A percentile compares a stretch with the other conserved stretches of the same genome.
Evolutionary conservation across 2,329 filamentous ascomycete genomes (phyloP).

Genomic region (Ophiostoma sp.): DNA sequence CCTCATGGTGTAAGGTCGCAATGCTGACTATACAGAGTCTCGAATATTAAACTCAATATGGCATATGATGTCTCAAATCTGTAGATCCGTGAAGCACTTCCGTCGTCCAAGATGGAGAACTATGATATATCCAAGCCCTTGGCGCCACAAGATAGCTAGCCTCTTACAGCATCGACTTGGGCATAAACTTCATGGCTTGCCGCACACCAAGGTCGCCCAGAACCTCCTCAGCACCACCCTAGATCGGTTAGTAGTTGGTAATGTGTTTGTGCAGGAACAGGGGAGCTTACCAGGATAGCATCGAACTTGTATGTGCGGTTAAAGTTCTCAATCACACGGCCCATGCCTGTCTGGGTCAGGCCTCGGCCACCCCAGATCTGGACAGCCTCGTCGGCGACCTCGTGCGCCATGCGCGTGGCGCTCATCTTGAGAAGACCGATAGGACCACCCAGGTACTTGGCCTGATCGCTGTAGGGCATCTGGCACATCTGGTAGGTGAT

Average conservation of each 20-base stretch:
- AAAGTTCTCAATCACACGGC: conserved; percentile 75
- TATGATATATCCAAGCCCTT: not conserved
- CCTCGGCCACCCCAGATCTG: conserved; percentile 83
- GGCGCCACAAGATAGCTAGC: no score
- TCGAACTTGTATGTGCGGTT: conserved; percentile 79
- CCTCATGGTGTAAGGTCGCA: no score
- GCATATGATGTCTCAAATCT: not conserved
- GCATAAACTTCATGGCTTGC: conserved; percentile 78
- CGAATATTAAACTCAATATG: no score
- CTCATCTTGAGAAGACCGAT: conserved; percentile 79
- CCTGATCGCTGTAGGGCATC: conserved; percentile 73
- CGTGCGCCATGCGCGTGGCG: conserved; percentile 69
- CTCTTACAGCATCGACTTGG: conserved; percentile 67
- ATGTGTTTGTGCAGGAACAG: not conserved
- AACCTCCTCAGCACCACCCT: conserved; percentile 75
- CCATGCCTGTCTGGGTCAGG: conserved; percentile 78
- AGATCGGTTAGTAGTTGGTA: not conserved
- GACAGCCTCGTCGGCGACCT: conserved; percentile 75
- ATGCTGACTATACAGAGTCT: no score
- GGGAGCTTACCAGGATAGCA: conserved; percentile 48
- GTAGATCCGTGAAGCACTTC: not conserved
- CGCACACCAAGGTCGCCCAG: conserved; percentile 74
- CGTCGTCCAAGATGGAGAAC: not conserved
- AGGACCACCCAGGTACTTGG: conserved; percentile 68
- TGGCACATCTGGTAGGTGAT: conserved; percentile 85